Evolutionary conservation across 345 rosid species (phyloP), one percentile per base, ranked within the genome.

Genomic region (Arabis hirsuta): DNA sequence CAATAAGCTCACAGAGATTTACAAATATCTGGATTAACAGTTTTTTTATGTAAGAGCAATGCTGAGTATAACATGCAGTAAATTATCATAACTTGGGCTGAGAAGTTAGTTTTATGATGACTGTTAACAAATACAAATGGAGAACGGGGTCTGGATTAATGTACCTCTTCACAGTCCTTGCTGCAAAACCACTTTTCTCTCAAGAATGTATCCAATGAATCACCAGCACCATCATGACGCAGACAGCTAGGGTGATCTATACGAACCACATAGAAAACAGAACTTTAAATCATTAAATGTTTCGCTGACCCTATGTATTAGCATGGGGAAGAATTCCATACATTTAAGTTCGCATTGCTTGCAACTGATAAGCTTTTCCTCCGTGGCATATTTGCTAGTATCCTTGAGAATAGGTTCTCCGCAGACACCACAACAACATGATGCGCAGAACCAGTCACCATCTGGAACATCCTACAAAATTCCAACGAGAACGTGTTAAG

Each of bases 391-490:
- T 58, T 32, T 76, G 67, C 38, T 34, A 58, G 76, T 81, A 32
- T 62, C 66, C 59, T 81, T 43, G 65, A 77, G 50, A 63, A 79
- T 48, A 58, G 62, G 59, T 60, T 76, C 60, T 58, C 82, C 79
- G 78, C 96, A 91, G 38, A 82, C 75, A 57, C 74, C 64, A 76
- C 97, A 91, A 72, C 95, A 81, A 61, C 98, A 94, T 51, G 92
- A 85, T 43, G 91, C 84, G 69, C 97, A 91, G 76, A 86, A 94
- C 96, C 95, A 94, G 67, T 88, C 89, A 71, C 95, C 97, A 34
- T 84, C 89, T 3, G 96, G 97, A 78, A 89, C 59, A 67, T 76
- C 84, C 97, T 86, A 57, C 53, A 69, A 13, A 59, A 73, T 46
- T 52, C n/a, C 67, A 74, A 67, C 3, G 38, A 65, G 38, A 73